Conservation (phyloP, 2,329 filamentous ascomycete species). For the Trichophyton rubrum region DNA sequence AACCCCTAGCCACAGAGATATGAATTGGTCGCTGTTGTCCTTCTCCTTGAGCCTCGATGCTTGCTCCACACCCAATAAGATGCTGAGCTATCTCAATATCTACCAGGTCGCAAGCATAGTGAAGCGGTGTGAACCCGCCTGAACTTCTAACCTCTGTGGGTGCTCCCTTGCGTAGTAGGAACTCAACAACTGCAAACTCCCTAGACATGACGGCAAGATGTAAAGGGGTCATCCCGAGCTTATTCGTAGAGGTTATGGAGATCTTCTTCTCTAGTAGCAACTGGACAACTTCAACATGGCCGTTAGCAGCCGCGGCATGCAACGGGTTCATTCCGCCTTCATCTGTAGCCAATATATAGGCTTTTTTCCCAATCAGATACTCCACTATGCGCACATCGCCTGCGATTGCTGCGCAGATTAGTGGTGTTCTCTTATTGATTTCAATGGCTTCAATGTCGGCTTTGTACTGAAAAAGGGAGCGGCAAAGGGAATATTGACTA, state of each 20-base stretch:
- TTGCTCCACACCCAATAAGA: conserved; percentile 23
- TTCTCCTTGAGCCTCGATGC: conserved; percentile 23
- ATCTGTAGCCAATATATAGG: conserved; percentile 18
- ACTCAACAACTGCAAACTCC: conserved; percentile 27
- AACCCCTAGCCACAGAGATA: conserved; percentile 21
- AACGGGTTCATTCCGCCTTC: conserved; percentile 27
- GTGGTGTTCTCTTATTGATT: conserved; percentile 23
- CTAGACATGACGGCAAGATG: conserved; percentile 27
- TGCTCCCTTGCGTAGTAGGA: conserved; percentile 24
- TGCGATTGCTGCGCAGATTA: conserved; percentile 25
- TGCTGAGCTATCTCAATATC: conserved; percentile 22
- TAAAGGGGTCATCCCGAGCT: conserved; percentile 23
- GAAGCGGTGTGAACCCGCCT: conserved; percentile 22
- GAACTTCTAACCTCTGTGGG: conserved; percentile 22
- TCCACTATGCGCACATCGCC: conserved; percentile 20
- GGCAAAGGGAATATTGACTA: conserved; percentile 25
- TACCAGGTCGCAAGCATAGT: conserved; percentile 27
- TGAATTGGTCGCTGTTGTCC: conserved; percentile 25
- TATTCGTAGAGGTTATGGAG: conserved; percentile 19
- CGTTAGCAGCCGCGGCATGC: conserved; percentile 30
- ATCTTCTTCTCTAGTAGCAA: conserved; percentile 23
- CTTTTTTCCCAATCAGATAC: conserved; percentile 23
- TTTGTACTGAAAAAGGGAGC: conserved; percentile 23
- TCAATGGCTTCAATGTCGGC: conserved; percentile 24
- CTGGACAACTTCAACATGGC: conserved; percentile 26